Evolutionary conservation across 148 eudicot species (phyloP), one percentile per base, ranked within the genome.

Genomic region (Talinum fruticosum): DNA sequence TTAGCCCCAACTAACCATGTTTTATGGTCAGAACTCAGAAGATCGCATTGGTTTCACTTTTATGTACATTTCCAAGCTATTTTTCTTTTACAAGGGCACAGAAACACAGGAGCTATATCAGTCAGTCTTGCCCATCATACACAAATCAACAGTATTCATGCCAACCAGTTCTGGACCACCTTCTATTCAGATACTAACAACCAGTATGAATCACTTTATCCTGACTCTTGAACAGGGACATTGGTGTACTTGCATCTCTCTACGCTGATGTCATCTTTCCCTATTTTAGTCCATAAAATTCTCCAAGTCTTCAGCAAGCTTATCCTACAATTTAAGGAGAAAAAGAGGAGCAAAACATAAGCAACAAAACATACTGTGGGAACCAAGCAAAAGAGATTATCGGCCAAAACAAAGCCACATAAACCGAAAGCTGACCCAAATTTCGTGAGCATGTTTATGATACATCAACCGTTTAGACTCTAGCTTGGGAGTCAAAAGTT

Each of bases 271-370:
- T 85, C 89, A 54, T 88, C 84, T 78, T 71, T 89, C 72, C 71
- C 81, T 24, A 72, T 79, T 74, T 78, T 89, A 21, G 85, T 85
- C 98, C 96, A 89, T 10, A 93, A 86, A 68, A 87, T 67, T 82
- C 79, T 92, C 98, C 97, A 94, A 23, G 73, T 82, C 87, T 84
- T 83, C 32, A 90, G 78, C 88, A 94, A 88, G 80, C 93, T 94
- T 80, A 80, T 82, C 88, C 98, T 94, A 88, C 76, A 87, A 66
- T 47, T 38, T 72, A 35, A 68, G 73, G 23, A 21, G 4, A 53
- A 0, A 37, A 10, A 32, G 34, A 28, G 36, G 32, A 5, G 26
- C 24, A 54, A 54, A 54, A 21, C n/a, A 54, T 54, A 21, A 54
- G 62, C 19, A 12, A 35, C 12, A 73, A 26, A 53, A 26, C 35